A percentile compares a stretch with the other conserved stretches of the same genome.
phyloP scores from a whole-genome alignment of 2,329 filamentous ascomycete species.

The Didymella sp. region DNA sequence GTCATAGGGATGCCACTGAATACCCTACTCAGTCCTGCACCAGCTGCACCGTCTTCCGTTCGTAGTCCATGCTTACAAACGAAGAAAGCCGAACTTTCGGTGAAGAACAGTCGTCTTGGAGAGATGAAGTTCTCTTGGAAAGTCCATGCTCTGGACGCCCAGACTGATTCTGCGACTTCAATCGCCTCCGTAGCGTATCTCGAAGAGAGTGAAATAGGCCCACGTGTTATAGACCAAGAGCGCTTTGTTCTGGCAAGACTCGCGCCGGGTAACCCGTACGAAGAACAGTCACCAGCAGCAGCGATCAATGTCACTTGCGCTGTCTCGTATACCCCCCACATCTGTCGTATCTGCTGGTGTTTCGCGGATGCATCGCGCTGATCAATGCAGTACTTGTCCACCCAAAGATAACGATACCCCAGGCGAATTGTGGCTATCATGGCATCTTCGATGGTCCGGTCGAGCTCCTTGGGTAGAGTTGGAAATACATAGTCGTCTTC shows the following conservation, averaged over 20 bases:
- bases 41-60: no score
- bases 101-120: background rate
- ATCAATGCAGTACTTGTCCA: background rate
- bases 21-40: no score
- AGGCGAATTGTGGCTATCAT: background rate
- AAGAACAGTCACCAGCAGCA: background rate
- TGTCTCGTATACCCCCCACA: background rate
- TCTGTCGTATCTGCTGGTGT: background rate
- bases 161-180: no score
- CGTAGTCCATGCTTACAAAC: no score
- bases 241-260: no score
- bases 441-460: background rate
- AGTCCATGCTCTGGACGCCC: background rate
- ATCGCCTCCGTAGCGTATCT: no score
- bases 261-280: background rate
- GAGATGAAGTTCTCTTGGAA: background rate
- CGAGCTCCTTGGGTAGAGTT: no score
- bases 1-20: no score
- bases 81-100: background rate
- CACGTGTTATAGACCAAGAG: no score
- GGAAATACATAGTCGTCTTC: no score
- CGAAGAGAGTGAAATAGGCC: no score
- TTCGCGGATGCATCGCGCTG: background rate
- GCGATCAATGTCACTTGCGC: background rate
- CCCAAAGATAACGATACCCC: background rate